These are phyloP conservation scores for Ananas comosus DNA, from an alignment of 176 grass and related monocot genomes.

Conservation along the genomic window DNA sequence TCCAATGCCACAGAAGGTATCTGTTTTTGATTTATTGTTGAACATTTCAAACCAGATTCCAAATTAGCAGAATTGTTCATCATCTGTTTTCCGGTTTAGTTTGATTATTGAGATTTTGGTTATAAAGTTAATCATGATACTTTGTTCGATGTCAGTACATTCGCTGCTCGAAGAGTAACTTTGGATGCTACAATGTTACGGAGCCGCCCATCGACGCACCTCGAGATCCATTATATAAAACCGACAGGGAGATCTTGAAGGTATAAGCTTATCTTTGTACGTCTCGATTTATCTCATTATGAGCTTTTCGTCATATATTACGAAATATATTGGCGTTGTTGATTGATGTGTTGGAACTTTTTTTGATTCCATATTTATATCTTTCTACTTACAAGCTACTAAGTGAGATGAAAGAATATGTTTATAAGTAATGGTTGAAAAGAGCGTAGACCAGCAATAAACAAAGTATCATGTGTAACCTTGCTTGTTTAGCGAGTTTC, in stretches of 20 bases:
- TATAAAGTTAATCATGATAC: not conserved
- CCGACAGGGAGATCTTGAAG: conserved; percentile 72
- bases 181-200: conserved; percentile 50
- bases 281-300: not conserved
- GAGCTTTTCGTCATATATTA: not conserved
- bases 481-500: not conserved
- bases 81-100: too few species aligned
- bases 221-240: conserved; percentile 65
- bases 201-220: conserved; percentile 68
- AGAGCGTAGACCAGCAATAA: not conserved
- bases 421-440: not conserved
- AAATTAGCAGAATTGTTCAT: too few species aligned
- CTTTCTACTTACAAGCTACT: too few species aligned
- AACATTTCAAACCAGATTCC: too few species aligned
- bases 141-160: conserved; percentile 41
- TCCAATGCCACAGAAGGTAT: conserved; percentile 73
- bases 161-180: conserved; percentile 61
- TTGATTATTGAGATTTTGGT: not conserved
- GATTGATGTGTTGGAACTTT: too few species aligned
- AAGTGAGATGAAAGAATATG: not conserved
- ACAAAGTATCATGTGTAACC: not conserved
- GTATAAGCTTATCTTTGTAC: conserved; percentile 20
- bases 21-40: too few species aligned
- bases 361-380: too few species aligned
- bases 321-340: too few species aligned